phyloP scores from a whole-genome alignment of 305 asterid genomes.

The Nicotiana rustica region DNA sequence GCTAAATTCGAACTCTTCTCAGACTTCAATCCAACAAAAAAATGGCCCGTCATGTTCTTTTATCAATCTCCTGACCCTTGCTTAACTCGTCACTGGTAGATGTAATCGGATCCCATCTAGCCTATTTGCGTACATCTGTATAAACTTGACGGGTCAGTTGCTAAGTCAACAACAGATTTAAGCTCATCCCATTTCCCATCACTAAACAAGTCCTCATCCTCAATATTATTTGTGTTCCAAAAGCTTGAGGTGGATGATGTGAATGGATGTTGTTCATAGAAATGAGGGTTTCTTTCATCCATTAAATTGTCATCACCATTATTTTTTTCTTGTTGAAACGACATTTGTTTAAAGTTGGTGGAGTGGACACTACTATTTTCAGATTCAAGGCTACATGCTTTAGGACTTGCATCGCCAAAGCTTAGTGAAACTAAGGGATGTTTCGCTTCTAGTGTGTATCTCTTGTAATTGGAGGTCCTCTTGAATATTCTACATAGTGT shows the following conservation, averaged over 20 bases:
- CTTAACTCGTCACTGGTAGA: no score
- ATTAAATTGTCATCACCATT: neutral
- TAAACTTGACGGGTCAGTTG: slow-evolving; percentile 13
- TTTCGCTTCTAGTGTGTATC: slow-evolving; percentile 43
- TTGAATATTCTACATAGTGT: slow-evolving; percentile 55
- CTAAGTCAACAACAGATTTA: slow-evolving; percentile 35
- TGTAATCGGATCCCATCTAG: no score
- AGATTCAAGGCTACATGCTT: slow-evolving; percentile 42
- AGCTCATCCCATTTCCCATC: slow-evolving; percentile 41
- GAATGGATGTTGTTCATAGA: neutral
- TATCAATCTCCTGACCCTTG: no score
- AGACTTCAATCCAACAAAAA: no score
- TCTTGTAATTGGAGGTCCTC: slow-evolving; percentile 41
- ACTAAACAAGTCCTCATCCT: slow-evolving; percentile 5
- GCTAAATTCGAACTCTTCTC: no score
- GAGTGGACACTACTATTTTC: slow-evolving; percentile 19
- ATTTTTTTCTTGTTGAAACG: slow-evolving; percentile 16
- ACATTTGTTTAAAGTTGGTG: neutral
- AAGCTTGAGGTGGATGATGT: slow-evolving; percentile 30
- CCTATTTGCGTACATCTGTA: neutral
- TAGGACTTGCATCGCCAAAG: slow-evolving; percentile 40
- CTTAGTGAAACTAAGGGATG: slow-evolving; percentile 8
- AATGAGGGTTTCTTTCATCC: neutral
- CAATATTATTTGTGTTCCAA: slow-evolving; percentile 23
- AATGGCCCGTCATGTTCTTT: no score